Conservation (phyloP, 106 monocot species). For the Platanthera zijinensis region DNA sequence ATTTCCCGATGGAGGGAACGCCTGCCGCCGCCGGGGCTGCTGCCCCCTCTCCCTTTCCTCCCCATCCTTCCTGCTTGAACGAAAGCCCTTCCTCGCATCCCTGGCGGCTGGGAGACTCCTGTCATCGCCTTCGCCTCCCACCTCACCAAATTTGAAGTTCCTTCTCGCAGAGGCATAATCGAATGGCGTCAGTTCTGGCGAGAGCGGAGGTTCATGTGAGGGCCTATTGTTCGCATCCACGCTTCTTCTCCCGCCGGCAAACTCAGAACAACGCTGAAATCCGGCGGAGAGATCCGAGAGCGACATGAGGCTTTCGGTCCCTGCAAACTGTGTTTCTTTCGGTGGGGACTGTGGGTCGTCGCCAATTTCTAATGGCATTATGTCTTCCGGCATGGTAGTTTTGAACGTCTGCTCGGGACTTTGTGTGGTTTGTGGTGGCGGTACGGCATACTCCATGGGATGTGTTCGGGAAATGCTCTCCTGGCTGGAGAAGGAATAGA, state of each 20-base stretch:
- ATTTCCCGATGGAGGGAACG: slow-evolving; percentile 82
- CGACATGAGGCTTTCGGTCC: slow-evolving; percentile 15
- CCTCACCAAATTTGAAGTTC: slow-evolving; percentile 31
- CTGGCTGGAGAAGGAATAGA: slow-evolving; percentile 48
- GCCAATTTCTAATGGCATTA: slow-evolving; percentile 34
- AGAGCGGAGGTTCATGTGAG: neutral
- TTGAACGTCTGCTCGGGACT: neutral
- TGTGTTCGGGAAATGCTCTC: neutral
- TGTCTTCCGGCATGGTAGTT: slow-evolving; percentile 30
- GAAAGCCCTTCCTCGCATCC: neutral
- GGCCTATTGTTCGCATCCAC: slow-evolving; percentile 8
- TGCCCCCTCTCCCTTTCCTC: slow-evolving; percentile 24
- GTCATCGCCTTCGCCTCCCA: slow-evolving; percentile 12
- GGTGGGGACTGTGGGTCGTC: slow-evolving; percentile 3
- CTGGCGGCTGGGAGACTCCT: slow-evolving; percentile 6
- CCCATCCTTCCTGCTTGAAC: neutral
- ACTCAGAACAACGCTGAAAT: slow-evolving; percentile 44
- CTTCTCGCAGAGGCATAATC: slow-evolving; percentile 62
- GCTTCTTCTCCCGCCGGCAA: slow-evolving; percentile 14
- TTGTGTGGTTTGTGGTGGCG: slow-evolving; percentile 3
- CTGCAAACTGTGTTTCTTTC: slow-evolving; percentile 7
- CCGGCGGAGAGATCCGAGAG: slow-evolving; percentile 51
- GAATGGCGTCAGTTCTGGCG: slow-evolving; percentile 38
- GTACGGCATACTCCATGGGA: neutral
- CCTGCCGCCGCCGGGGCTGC: slow-evolving; percentile 56